phyloP scores from a whole-genome alignment of 306 rosid genomes.

The Mimosa pudica region DNA sequence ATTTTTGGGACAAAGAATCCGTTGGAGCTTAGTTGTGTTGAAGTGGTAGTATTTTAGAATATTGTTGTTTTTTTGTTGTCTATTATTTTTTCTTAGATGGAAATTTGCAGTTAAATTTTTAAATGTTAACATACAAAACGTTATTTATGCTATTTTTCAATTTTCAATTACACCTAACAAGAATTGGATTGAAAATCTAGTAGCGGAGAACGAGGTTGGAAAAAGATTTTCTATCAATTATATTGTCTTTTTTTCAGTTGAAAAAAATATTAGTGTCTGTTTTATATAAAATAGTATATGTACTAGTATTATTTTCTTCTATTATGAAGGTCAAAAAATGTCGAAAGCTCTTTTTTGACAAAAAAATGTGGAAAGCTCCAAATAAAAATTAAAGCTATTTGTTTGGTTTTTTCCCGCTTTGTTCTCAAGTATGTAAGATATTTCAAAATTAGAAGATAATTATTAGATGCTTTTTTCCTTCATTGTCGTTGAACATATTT shows the following conservation, averaged over 20 bases:
- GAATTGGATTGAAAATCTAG: not conserved
- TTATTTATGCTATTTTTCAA: not conserved
- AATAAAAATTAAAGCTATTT: not conserved
- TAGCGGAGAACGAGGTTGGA: too few relatives aligned
- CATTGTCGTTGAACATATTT: not conserved
- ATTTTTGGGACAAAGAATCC: too few relatives aligned
- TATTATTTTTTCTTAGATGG: not conserved
- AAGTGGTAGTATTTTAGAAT: too few relatives aligned
- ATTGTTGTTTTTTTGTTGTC: not conserved
- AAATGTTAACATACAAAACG: not conserved
- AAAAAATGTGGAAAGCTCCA: not conserved
- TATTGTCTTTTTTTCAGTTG: too few relatives aligned
- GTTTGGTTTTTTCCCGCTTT: not conserved
- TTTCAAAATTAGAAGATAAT: not conserved
- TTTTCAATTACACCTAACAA: not conserved
- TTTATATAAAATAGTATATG: too few relatives aligned
- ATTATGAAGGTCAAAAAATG: not conserved
- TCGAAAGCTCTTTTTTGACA: too few relatives aligned
- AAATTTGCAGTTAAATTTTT: not conserved
- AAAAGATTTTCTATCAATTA: too few relatives aligned
- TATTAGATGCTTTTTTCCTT: not conserved
- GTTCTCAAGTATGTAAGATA: not conserved
- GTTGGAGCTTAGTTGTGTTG: too few relatives aligned
- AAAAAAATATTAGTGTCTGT: too few relatives aligned
- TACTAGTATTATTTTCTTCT: too few relatives aligned